Percentiles rank a stretch among this genome's conserved stretches.
phyloP scores from a whole-genome alignment of 116 monocot genomes.

The Papilionanthe hybrid region DNA sequence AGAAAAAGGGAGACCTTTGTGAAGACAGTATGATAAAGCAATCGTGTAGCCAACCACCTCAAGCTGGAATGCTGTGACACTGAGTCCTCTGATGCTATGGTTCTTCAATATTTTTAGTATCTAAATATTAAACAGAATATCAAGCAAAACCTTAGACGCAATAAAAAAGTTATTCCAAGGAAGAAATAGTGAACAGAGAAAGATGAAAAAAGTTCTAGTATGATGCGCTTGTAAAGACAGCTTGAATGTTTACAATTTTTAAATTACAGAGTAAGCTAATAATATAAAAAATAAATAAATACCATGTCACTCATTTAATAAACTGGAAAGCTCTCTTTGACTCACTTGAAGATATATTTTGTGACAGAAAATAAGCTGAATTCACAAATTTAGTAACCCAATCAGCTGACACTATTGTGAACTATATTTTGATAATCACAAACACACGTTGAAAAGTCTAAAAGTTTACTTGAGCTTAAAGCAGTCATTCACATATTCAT shows the following conservation, averaged over 20 bases:
- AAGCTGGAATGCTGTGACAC: conserved; percentile 82
- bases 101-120: conserved; percentile 77
- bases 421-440: not conserved
- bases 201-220: too few species aligned
- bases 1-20: conserved; percentile 89
- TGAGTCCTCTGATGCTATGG: conserved; percentile 77
- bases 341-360: not conserved
- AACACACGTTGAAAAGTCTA: not conserved
- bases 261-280: not conserved
- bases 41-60: conserved; percentile 96
- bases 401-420: not conserved
- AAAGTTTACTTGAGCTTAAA: not conserved
- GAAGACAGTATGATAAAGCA: conserved; percentile 91
- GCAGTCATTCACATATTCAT: not conserved
- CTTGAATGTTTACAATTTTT: not conserved
- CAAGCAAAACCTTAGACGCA: not conserved
- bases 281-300: not conserved
- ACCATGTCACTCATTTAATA: not conserved
- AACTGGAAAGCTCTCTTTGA: not conserved
- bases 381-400: not conserved
- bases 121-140: conserved; percentile 27
- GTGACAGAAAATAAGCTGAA: too few species aligned
- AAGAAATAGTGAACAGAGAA: not conserved
- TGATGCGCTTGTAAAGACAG: not conserved
- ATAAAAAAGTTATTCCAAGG: not conserved